These are phyloP conservation scores for Exobasidium cylindrosporum DNA, from an alignment of 1,284 basidiomycete genomes.

Conservation along the genomic window DNA sequence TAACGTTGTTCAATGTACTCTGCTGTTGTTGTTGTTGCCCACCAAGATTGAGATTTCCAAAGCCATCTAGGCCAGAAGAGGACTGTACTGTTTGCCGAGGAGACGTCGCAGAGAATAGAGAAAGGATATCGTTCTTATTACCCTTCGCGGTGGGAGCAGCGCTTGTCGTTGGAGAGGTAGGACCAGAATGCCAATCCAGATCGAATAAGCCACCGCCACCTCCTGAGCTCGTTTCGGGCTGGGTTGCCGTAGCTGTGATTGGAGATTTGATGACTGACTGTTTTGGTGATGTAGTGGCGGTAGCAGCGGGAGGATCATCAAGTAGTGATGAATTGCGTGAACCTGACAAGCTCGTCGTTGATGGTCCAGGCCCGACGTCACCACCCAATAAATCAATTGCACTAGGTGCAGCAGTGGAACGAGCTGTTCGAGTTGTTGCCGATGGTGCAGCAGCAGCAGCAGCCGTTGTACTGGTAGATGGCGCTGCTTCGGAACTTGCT, in stretches of 20 bases:
- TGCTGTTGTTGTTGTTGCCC: neutral
- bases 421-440: neutral
- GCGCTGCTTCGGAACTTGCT: slow-evolving; percentile 19
- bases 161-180: slow-evolving; percentile 29
- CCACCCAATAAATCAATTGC: slow-evolving; percentile 24
- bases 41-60: slow-evolving; percentile 17
- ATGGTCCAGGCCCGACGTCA: slow-evolving; percentile 9
- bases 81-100: neutral
- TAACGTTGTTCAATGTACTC: neutral
- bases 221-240: slow-evolving; percentile 40
- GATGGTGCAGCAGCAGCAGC: slow-evolving; percentile 1
- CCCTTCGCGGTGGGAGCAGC: slow-evolving; percentile 45
- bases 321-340: slow-evolving; percentile 21
- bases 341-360: slow-evolving; percentile 38
- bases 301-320: slow-evolving; percentile 18
- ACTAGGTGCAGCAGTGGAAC: neutral
- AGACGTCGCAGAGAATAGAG: slow-evolving; percentile 62
- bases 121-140: slow-evolving; percentile 76
- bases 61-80: slow-evolving; percentile 17
- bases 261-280: slow-evolving; percentile 16
- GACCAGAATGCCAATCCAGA: slow-evolving; percentile 68
- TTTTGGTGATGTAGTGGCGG: slow-evolving; percentile 31
- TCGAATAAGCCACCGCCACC: slow-evolving; percentile 71
- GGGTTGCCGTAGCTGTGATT: slow-evolving; percentile 21
- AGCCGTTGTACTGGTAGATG: neutral